phyloP scores from a whole-genome alignment of 2,329 filamentous ascomycete species.

The Periconia macrospinosa region DNA sequence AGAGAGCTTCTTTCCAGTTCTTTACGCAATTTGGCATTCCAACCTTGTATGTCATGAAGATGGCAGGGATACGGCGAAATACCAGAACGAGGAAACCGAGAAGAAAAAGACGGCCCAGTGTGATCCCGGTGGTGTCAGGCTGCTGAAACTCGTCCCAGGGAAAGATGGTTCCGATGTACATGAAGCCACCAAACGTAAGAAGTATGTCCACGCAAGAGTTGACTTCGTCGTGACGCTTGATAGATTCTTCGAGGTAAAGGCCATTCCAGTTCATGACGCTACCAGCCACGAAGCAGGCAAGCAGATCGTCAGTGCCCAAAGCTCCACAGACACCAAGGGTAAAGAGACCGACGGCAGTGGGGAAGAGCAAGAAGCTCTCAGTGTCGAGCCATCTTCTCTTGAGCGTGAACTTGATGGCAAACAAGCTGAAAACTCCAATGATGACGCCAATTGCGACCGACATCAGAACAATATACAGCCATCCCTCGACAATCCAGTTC shows the following conservation, averaged over 20 bases:
- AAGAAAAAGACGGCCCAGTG: conserved; percentile 71
- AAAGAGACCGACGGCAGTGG: conserved; percentile 82
- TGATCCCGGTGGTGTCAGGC: conserved; percentile 67
- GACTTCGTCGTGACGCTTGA: conserved; percentile 76
- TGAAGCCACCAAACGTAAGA: conserved; percentile 83
- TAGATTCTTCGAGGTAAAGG: conserved; percentile 58
- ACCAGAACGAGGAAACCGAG: conserved; percentile 77
- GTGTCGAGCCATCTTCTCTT: conserved; percentile 78
- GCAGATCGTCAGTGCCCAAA: conserved; percentile 84
- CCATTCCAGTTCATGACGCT: conserved; percentile 79
- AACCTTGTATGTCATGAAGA: conserved; percentile 72
- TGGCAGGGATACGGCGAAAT: conserved; percentile 74
- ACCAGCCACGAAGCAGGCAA: conserved; percentile 83
- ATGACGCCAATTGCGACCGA: conserved; percentile 75
- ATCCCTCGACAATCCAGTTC: conserved; percentile 83
- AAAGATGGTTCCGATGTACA: conserved; percentile 83
- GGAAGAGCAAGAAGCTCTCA: conserved; percentile 86
- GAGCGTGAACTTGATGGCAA: conserved; percentile 82
- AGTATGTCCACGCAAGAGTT: conserved; percentile 95
- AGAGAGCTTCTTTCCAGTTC: conserved; percentile 68
- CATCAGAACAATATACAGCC: conserved; percentile 79
- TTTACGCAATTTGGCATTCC: conserved; percentile 80
- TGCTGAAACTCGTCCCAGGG: conserved; percentile 73
- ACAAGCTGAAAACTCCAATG: conserved; percentile 80
- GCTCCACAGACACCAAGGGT: conserved; percentile 84